Percentiles rank a stretch among this genome's conserved stretches.
Evolutionary conservation across 176 grass and related monocot species (phyloP).

Genomic region (Avena sativa): DNA sequence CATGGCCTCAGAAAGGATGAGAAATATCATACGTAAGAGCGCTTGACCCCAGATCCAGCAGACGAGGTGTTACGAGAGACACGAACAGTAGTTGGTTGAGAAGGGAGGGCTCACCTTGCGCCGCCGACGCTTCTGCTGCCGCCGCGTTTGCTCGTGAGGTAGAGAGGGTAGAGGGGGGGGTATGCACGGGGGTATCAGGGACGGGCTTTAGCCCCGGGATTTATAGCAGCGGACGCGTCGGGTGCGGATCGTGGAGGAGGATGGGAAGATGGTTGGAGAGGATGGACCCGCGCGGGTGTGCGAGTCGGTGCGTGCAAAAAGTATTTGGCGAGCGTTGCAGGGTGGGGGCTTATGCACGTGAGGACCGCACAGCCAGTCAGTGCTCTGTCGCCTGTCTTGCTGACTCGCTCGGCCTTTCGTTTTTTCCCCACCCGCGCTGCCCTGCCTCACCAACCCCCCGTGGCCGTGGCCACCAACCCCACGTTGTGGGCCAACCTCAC

Average conservation of each 20-base stretch:
- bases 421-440: not conserved
- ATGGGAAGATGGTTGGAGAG: not conserved
- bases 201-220: not conserved
- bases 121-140: not conserved
- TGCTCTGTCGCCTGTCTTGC: not conserved
- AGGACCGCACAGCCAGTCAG: conserved; percentile 10
- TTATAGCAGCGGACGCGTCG: conserved; percentile 17
- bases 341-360: not conserved
- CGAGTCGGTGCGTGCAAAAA: conserved; percentile 10
- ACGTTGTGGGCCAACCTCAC: conserved; percentile 8
- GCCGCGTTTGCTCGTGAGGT: not conserved
- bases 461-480: not conserved
- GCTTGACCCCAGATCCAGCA: not conserved
- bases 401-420: conserved; percentile 6
- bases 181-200: conserved; percentile 20
- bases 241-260: conserved; percentile 36
- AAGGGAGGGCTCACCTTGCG: conserved; percentile 21
- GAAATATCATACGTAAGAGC: not conserved
- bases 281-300: not conserved
- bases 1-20: not conserved
- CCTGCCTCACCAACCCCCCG: conserved; percentile 14
- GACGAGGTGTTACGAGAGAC: not conserved
- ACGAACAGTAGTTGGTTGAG: not conserved
- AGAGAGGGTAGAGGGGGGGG: not conserved
- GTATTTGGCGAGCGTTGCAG: conserved; percentile 6